Conservation (phyloP, 345 rosid genomes). For the Pugionium cornutum region DNA sequence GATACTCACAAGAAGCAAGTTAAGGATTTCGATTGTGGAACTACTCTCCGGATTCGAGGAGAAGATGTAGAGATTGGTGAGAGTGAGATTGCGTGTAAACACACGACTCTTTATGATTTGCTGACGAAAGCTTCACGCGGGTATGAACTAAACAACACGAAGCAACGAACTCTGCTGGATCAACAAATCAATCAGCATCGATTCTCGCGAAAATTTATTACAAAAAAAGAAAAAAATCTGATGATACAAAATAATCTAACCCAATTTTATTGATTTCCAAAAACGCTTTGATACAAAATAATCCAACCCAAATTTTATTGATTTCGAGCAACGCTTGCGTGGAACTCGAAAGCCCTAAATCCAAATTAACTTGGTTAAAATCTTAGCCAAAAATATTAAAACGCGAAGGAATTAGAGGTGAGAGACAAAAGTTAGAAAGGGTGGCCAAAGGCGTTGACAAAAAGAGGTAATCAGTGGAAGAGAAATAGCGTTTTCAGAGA, state of each 20-base stretch:
- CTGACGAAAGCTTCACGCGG: slow-evolving; percentile 44
- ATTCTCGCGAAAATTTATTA: neutral
- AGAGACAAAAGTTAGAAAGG: neutral
- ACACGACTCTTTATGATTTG: slow-evolving; percentile 31
- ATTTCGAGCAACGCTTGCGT: neutral
- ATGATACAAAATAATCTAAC: neutral
- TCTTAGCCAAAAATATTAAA: neutral
- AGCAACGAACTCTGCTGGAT: slow-evolving; percentile 38
- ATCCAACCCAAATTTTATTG: neutral
- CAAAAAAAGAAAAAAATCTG: neutral
- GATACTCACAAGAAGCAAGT: slow-evolving; percentile 46
- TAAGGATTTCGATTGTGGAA: slow-evolving; percentile 50
- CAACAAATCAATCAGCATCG: slow-evolving; percentile 39
- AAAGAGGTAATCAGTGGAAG: neutral
- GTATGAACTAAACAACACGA: slow-evolving; percentile 30
- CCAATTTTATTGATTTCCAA: neutral
- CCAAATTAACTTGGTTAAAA: neutral
- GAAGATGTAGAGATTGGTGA: slow-evolving; percentile 35
- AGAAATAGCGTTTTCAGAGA: neutral
- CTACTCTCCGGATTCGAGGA: slow-evolving; percentile 26
- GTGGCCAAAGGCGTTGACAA: slow-evolving; percentile 30
- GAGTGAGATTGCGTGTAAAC: slow-evolving; percentile 54
- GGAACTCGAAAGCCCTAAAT: slow-evolving; percentile 14
- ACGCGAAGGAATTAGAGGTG: neutral
- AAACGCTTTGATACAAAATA: no score